These are phyloP conservation scores for Pisolithus thermaeus DNA, from an alignment of 1,284 basidiomycete species.

Conservation along the genomic window DNA sequence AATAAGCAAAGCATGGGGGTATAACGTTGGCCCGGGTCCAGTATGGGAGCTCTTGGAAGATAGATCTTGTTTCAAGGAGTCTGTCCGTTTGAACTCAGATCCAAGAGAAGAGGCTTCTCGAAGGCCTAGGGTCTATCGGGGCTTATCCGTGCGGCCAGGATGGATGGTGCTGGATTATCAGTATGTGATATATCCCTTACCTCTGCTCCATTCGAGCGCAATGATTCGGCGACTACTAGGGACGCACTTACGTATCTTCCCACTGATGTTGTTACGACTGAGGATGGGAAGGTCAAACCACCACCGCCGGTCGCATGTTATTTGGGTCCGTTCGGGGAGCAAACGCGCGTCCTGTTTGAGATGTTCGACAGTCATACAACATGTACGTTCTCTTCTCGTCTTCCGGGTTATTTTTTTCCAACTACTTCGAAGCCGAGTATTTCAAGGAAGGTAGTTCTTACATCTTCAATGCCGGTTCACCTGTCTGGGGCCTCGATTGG, in stretches of 20 bases:
- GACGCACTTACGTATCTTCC: constrained; percentile 56
- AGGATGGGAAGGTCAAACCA: constrained; percentile 42
- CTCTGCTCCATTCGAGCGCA: constrained; percentile 4
- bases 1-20: constrained; percentile 59
- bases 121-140: constrained; percentile 53
- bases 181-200: constrained; percentile 36
- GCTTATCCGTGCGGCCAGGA: constrained; percentile 37
- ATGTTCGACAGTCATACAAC: constrained; percentile 53
- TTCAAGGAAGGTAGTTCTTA: constrained; percentile 40
- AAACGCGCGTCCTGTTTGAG: constrained; percentile 42
- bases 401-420: neutral
- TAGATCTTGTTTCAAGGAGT: constrained; percentile 70
- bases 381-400: constrained; percentile 38
- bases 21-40: constrained; percentile 67
- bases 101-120: constrained; percentile 40
- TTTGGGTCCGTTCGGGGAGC: constrained; percentile 54
- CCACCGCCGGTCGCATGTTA: constrained; percentile 54
- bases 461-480: constrained; percentile 78
- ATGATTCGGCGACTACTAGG: constrained; percentile 30
- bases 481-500: constrained; percentile 87
- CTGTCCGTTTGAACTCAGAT: constrained; percentile 25
- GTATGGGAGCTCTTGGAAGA: constrained; percentile 72
- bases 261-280: constrained; percentile 37
- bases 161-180: constrained; percentile 41
- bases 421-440: constrained; percentile 33